Percentiles rank a stretch among this genome's conserved stretches.
These are phyloP conservation scores for Corynascus novoguineensis DNA, from an alignment of 495 filamentous ascomycete genomes.

Conservation along the genomic window DNA sequence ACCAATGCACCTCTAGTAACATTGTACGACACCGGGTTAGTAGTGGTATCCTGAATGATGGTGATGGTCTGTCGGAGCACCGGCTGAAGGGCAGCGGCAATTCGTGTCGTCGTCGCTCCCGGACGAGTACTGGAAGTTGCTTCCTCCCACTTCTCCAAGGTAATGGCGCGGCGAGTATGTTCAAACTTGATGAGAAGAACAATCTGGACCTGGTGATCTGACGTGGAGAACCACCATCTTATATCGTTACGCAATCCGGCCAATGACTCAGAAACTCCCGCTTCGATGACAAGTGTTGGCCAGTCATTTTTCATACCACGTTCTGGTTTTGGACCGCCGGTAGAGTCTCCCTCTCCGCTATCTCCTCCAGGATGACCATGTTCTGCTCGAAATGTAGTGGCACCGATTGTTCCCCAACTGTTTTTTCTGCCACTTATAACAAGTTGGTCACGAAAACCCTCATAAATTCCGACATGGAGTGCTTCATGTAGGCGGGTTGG, in stretches of 20 bases:
- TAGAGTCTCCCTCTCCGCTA: conserved; percentile 22
- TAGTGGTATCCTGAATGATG: conserved; percentile 7
- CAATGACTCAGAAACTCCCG: conserved; percentile 27
- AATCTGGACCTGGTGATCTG: conserved; percentile 29
- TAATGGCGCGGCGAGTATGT: conserved; percentile 10
- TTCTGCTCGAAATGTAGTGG: conserved; percentile 11
- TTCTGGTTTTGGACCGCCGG: conserved; percentile 22
- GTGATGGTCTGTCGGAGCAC: conserved; percentile 8
- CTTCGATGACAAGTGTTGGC: conserved; percentile 34
- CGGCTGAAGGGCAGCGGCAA: not conserved
- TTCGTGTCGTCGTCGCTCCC: conserved; percentile 17
- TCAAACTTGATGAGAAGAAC: conserved; percentile 27
- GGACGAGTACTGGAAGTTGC: conserved; percentile 4
- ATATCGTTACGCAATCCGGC: conserved; percentile 22
- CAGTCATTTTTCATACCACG: conserved; percentile 16
- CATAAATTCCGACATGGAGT: conserved; percentile 17
- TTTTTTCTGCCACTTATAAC: conserved; percentile 1
- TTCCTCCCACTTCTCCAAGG: conserved; percentile 16
- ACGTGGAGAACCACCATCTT: conserved; percentile 31
- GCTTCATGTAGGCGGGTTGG: conserved; percentile 17
- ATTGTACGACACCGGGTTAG: conserved; percentile 19
- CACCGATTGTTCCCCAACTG: conserved; percentile 12
- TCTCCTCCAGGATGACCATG: conserved; percentile 17
- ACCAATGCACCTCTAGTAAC: conserved; percentile 23
- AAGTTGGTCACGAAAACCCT: conserved; percentile 11